These are phyloP conservation scores for Podila horticola DNA, from an alignment of 192 early-diverging fungal genomes.

Conservation along the genomic window DNA sequence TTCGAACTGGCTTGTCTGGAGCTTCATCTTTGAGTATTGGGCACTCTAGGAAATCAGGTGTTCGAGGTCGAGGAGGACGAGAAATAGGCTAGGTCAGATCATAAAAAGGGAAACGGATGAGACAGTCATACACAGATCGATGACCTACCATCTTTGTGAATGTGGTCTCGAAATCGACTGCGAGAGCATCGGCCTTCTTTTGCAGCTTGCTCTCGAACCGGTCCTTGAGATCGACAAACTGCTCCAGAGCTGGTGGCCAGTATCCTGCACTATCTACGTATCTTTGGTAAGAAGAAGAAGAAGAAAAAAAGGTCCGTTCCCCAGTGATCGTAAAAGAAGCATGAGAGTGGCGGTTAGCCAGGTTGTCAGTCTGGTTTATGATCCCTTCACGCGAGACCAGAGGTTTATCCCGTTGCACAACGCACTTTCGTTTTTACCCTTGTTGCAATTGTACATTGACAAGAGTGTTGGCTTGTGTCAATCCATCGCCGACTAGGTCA, in stretches of 20 bases:
- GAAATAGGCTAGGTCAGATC: background rate
- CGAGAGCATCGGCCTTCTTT: conserved; percentile 33
- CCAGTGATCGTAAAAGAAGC: background rate
- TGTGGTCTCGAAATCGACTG: conserved; percentile 33
- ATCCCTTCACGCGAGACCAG: background rate
- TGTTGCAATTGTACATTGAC: conserved; percentile 66
- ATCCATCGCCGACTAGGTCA: conserved; percentile 76
- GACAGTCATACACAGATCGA: too few relatives aligned
- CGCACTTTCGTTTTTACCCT: conserved; percentile 30
- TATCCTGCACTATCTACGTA: conserved; percentile 45
- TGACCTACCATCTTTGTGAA: conserved; percentile 52
- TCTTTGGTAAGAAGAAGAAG: conserved; percentile 5
- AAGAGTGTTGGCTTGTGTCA: conserved; percentile 75
- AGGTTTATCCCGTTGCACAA: background rate
- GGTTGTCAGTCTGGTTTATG: background rate
- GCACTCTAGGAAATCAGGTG: conserved; percentile 32
- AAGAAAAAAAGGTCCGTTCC: background rate
- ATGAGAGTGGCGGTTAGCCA: background rate
- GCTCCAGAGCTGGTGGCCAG: conserved; percentile 40
- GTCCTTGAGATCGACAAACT: conserved; percentile 52
- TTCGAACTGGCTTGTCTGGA: conserved; percentile 51
- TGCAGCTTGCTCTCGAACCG: conserved; percentile 39
- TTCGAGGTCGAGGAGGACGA: background rate
- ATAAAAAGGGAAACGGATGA: too few relatives aligned
- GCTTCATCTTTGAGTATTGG: conserved; percentile 55